phyloP scores from a whole-genome alignment of 1,284 basidiomycete genomes.

The Schizophyllum commune region DNA sequence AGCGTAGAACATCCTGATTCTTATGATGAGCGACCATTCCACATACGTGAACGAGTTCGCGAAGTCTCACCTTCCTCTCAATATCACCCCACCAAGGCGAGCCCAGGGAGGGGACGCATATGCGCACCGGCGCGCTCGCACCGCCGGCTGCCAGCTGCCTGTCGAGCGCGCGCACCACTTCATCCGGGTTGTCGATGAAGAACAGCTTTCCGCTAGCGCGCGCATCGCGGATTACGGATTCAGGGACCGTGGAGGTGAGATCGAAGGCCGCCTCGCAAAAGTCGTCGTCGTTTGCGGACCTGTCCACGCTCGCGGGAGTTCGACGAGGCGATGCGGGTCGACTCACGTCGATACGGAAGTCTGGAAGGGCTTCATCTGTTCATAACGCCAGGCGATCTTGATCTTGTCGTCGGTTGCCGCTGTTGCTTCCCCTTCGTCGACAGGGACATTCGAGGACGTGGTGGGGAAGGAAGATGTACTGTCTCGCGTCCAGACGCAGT shows the following conservation, averaged over 20 bases:
- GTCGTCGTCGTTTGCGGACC: slow-evolving; percentile 41
- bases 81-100: slow-evolving; percentile 67
- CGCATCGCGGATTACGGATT: slow-evolving; percentile 37
- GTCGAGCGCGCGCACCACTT: background rate
- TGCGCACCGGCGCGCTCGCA: slow-evolving; percentile 35
- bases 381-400: slow-evolving; percentile 96
- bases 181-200: slow-evolving; percentile 11
- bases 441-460: background rate
- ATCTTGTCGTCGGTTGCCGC: slow-evolving; percentile 40
- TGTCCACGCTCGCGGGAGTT: background rate
- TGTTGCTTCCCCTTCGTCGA: slow-evolving; percentile 21
- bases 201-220: slow-evolving; percentile 28
- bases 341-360: slow-evolving; percentile 57
- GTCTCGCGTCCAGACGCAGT: slow-evolving; percentile 72
- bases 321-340: background rate
- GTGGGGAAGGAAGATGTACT: slow-evolving; percentile 12
- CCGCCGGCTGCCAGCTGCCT: slow-evolving; percentile 6
- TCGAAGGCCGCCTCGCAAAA: slow-evolving; percentile 66
- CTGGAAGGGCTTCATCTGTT: slow-evolving; percentile 85
- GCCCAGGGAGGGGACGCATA: slow-evolving; percentile 69
- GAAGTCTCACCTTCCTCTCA: slow-evolving; percentile 38
- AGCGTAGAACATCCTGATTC: slow-evolving; percentile 57
- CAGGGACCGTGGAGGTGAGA: slow-evolving; percentile 53
- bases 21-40: slow-evolving; percentile 1
- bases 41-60: slow-evolving; percentile 6